Evolutionary conservation across 1,139 yeast genomes (phyloP).

Genomic region (Saccharomycopsis crataegensis): DNA sequence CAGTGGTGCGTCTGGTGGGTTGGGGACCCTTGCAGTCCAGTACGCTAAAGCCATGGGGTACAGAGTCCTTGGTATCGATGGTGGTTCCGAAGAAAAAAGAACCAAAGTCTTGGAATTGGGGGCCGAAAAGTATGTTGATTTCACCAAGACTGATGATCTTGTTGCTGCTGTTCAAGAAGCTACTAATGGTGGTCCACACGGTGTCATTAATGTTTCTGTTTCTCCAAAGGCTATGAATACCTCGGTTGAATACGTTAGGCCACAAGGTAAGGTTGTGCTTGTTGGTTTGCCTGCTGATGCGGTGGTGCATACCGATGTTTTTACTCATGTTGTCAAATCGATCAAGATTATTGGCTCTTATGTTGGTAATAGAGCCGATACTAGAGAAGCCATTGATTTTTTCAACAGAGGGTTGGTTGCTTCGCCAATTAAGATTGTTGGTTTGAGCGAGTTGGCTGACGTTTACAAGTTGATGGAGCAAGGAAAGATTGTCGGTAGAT

Average conservation of each 20-base stretch:
- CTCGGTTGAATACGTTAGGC: conserved; percentile 62
- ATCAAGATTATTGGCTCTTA: conserved; percentile 65
- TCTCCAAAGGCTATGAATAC: conserved; percentile 64
- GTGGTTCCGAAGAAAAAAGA: conserved; percentile 48
- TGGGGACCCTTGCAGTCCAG: conserved; percentile 57
- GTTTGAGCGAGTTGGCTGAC: conserved; percentile 49
- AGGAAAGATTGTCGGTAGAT: conserved; percentile 69
- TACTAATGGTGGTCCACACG: conserved; percentile 75
- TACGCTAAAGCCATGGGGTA: conserved; percentile 60
- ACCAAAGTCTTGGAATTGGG: conserved; percentile 45
- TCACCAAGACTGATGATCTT: conserved; percentile 43
- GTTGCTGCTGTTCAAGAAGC: conserved; percentile 45
- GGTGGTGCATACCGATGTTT: conserved; percentile 51
- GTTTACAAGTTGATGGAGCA: conserved; percentile 62
- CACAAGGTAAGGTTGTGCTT: conserved; percentile 70
- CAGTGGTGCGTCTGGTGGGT: conserved; percentile 64
- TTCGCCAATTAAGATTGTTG: conserved; percentile 61
- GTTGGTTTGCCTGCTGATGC: conserved; percentile 79
- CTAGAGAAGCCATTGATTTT: conserved; percentile 71
- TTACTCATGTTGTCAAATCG: conserved; percentile 58
- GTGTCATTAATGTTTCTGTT: conserved; percentile 72
- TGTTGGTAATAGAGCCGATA: conserved; percentile 75
- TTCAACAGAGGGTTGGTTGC: conserved; percentile 60
- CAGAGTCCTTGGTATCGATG: conserved; percentile 55
- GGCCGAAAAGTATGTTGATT: conserved; percentile 51